These are phyloP conservation scores for Xylariaceae sp. DNA, from an alignment of 2,329 filamentous ascomycete genomes.

Conservation along the genomic window DNA sequence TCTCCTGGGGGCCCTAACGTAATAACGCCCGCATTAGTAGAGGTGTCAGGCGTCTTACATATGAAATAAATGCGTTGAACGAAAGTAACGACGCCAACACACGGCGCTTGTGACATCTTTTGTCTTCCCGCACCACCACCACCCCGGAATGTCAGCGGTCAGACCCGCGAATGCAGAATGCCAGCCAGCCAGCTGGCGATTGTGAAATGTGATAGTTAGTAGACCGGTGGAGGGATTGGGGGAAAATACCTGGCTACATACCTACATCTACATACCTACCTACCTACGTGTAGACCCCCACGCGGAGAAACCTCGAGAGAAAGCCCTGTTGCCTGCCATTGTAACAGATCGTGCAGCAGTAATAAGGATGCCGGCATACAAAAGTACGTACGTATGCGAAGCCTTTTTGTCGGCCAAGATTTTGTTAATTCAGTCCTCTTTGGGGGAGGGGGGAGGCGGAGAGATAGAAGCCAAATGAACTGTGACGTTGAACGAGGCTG, in stretches of 20 bases:
- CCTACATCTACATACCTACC: no score
- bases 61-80: no score
- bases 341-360: background rate
- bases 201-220: conserved; percentile 19
- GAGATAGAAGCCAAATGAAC: background rate
- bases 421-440: background rate
- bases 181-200: conserved; percentile 24
- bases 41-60: no score
- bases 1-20: no score
- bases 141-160: conserved; percentile 24
- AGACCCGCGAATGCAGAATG: conserved; percentile 25
- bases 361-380: background rate
- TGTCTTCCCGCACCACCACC: conserved; percentile 15
- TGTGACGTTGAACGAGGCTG: conserved; percentile 15
- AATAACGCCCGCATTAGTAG: no score
- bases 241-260: no score
- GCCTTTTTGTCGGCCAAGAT: background rate
- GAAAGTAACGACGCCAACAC: conserved; percentile 2
- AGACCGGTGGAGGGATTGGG: background rate
- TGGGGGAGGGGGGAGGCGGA: no score
- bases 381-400: background rate
- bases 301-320: conserved; percentile 6
- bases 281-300: conserved; percentile 22
- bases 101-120: conserved; percentile 21
- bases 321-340: background rate